Conservation (phyloP, 257 asterid species). For the Thymus mandschuricus region DNA sequence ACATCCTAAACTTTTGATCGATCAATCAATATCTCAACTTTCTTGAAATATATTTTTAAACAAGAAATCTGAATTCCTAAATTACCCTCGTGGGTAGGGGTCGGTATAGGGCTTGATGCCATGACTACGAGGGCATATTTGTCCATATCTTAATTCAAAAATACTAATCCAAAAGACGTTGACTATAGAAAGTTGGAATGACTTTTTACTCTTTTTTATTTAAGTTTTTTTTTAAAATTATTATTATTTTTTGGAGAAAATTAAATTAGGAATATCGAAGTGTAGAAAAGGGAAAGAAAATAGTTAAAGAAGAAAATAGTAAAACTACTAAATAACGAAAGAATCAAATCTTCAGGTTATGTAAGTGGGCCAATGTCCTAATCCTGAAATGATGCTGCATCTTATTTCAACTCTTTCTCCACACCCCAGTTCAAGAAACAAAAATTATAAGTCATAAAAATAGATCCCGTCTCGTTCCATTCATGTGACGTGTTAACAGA, state of each 20-base stretch:
- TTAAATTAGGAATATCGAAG: neutral
- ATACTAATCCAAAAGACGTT: neutral
- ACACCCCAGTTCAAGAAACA: neutral
- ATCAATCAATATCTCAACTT: no score
- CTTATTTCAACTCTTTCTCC: neutral
- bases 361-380: conserved; percentile 11
- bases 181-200: neutral
- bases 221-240: no score
- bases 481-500: no score
- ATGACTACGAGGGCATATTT: neutral
- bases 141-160: neutral
- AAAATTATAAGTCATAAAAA: no score
- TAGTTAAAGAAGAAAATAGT: neutral
- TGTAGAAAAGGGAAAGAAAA: neutral
- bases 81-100: neutral
- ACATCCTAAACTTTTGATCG: neutral
- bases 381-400: neutral
- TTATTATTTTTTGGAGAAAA: no score
- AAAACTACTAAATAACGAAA: neutral
- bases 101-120: neutral
- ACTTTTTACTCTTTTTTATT: no score
- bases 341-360: neutral
- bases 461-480: no score
- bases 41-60: neutral
- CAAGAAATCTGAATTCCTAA: neutral